A percentile compares a stretch with the other conserved stretches of the same genome.
These are phyloP conservation scores for Senna tora DNA, from an alignment of 306 rosid species.

Conservation along the genomic window DNA sequence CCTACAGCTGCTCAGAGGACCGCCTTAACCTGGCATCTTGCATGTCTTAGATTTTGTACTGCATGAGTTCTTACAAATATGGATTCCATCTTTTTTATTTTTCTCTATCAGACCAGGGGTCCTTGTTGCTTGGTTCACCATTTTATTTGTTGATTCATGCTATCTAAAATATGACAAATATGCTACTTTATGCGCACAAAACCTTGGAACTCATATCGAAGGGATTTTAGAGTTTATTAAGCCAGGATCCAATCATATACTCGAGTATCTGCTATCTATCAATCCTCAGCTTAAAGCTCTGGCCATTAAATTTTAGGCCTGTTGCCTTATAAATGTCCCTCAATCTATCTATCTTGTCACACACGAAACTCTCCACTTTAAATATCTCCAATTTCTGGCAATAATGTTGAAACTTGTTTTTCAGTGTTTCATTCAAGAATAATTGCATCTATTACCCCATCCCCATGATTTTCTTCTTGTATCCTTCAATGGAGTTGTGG, in stretches of 20 bases:
- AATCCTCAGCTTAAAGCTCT: neutral
- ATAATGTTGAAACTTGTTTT: neutral
- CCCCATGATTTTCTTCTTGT: neutral
- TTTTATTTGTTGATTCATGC: conserved; percentile 1
- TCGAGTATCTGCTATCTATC: neutral
- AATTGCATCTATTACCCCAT: neutral
- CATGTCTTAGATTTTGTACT: too few species aligned
- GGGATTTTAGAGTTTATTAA: neutral
- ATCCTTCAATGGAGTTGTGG: neutral
- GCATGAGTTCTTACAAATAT: neutral
- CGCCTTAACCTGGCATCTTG: conserved; percentile 3
- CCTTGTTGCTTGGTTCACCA: neutral
- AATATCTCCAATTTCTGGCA: neutral
- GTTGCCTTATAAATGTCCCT: conserved; percentile 5
- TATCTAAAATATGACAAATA: conserved; percentile 1
- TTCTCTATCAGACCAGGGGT: neutral
- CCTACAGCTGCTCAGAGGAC: neutral
- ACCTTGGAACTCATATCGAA: neutral
- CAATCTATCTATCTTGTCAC: neutral
- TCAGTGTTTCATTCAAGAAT: neutral
- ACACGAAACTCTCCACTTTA: neutral
- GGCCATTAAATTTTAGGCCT: conserved; percentile 7
- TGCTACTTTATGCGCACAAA: neutral
- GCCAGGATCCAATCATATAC: neutral
- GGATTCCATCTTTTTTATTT: conserved; percentile 3